These are phyloP conservation scores for Pyrenopolyporus hunteri DNA, from an alignment of 495 filamentous ascomycete species.

Conservation along the genomic window DNA sequence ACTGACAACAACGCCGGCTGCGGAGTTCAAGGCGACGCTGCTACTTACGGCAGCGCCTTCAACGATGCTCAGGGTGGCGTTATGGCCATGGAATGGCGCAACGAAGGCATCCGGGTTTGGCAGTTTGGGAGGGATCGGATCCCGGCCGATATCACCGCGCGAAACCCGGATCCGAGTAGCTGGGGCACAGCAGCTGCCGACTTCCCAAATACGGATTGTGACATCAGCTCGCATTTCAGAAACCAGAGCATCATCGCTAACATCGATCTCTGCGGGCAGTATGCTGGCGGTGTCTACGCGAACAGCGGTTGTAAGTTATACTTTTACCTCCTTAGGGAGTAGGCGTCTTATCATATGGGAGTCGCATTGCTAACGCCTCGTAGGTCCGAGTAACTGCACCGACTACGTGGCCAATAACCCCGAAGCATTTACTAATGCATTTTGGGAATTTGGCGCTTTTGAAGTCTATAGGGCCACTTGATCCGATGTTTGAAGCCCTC, in stretches of 20 bases:
- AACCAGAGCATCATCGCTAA: conserved; percentile 72
- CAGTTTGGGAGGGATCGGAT: conserved; percentile 58
- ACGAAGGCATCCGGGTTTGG: conserved; percentile 65
- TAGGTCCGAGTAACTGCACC: conserved; percentile 59
- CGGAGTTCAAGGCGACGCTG: conserved; percentile 46
- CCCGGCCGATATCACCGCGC: conserved; percentile 58
- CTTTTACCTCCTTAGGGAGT: conserved; percentile 1
- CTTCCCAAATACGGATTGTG: conserved; percentile 63
- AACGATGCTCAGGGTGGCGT: conserved; percentile 65
- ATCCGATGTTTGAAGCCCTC: not conserved
- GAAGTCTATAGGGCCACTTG: conserved; percentile 61
- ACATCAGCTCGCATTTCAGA: conserved; percentile 65
- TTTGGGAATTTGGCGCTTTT: conserved; percentile 71
- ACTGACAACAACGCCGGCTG: conserved; percentile 63
- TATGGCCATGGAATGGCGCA: conserved; percentile 69
- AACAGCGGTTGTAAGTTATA: conserved; percentile 53
- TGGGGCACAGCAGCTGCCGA: conserved; percentile 66
- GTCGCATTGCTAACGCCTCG: conserved; percentile 37
- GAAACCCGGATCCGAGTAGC: conserved; percentile 59
- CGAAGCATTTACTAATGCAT: conserved; percentile 63
- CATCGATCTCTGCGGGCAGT: conserved; percentile 71
- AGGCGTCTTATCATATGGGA: not conserved
- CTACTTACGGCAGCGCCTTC: conserved; percentile 61
- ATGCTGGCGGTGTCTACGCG: conserved; percentile 58
- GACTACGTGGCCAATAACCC: conserved; percentile 69